Conservation (phyloP, 2,329 filamentous ascomycete genomes). For the Aspergillus spinulosporus region DNA sequence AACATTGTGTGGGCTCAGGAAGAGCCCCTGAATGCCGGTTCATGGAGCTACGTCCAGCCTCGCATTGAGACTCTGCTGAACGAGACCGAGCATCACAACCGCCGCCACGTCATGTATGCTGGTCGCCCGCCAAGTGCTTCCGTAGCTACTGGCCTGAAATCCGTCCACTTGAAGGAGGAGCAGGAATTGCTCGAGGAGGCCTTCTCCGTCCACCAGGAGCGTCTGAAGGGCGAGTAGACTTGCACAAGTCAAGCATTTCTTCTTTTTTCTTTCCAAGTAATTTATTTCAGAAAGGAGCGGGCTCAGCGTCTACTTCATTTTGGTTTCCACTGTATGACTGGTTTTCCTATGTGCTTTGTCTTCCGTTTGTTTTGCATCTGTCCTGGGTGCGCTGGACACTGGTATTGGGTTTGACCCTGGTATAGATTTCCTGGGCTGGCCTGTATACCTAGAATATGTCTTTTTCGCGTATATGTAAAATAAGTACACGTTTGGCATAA, state of each 20-base stretch:
- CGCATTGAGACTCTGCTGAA: constrained; percentile 96
- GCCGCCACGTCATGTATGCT: constrained; percentile 95
- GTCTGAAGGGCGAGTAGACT: constrained; percentile 63
- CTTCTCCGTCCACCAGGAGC: constrained; percentile 64
- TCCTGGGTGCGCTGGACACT: constrained; percentile 28
- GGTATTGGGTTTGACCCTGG: constrained; percentile 19
- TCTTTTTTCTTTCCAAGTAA: constrained; percentile 24
- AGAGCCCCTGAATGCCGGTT: constrained; percentile 94
- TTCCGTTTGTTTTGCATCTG: constrained; percentile 15
- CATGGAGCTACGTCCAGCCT: constrained; percentile 96
- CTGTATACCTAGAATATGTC: constrained; percentile 32
- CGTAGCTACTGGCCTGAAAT: constrained; percentile 91
- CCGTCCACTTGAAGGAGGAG: constrained; percentile 87
- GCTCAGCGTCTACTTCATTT: constrained; percentile 29
- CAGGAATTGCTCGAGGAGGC: constrained; percentile 72
- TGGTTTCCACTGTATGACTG: constrained; percentile 33
- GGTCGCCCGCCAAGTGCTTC: constrained; percentile 90
- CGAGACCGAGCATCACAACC: constrained; percentile 85
- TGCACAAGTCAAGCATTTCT: constrained; percentile 19
- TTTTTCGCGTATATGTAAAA: constrained; percentile 26
- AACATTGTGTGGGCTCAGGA: constrained; percentile 97
- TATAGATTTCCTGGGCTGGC: constrained; percentile 19
- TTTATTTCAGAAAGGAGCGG: constrained; percentile 29
- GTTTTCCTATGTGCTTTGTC: constrained; percentile 23
- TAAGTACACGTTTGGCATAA: constrained; percentile 24